These are phyloP conservation scores for Diplosphaera chodatii DNA, from an alignment of 139 green algal genomes.

Conservation along the genomic window DNA sequence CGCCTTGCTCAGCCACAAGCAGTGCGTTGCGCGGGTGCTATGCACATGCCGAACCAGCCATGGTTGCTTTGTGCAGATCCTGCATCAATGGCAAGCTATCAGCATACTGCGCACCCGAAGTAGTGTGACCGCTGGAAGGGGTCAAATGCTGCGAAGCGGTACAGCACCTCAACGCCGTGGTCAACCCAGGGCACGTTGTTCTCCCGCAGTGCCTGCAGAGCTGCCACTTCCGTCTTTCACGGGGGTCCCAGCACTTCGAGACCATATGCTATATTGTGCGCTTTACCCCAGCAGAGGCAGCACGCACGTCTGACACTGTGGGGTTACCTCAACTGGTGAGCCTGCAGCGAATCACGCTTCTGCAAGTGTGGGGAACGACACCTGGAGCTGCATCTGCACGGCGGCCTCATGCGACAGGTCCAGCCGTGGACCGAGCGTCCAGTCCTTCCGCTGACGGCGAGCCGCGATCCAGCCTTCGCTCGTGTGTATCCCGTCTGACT, in stretches of 20 bases:
- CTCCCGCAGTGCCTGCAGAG: conserved; percentile 36
- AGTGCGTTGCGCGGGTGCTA: too few relatives aligned
- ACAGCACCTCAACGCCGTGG: conserved; percentile 60
- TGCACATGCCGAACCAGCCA: neutral
- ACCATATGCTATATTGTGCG: too few relatives aligned
- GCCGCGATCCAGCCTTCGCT: conserved; percentile 4
- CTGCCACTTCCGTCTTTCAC: too few relatives aligned
- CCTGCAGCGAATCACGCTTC: too few relatives aligned
- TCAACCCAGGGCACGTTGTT: conserved; percentile 50
- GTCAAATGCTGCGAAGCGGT: conserved; percentile 69
- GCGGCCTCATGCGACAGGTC: conserved; percentile 42
- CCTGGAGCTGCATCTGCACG: conserved; percentile 42
- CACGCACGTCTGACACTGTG: too few relatives aligned
- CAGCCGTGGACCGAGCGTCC: conserved; percentile 20
- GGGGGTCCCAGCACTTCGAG: too few relatives aligned
- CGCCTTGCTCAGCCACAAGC: too few relatives aligned
- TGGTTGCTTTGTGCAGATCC: too few relatives aligned
- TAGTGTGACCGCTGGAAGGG: conserved; percentile 52
- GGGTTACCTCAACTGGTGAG: too few relatives aligned
- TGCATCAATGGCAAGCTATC: too few relatives aligned
- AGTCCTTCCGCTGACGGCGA: conserved; percentile 15
- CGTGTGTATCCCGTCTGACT: neutral
- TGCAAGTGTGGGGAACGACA: too few relatives aligned
- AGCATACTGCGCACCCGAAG: conserved; percentile 48
- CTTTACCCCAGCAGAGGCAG: too few relatives aligned